phyloP scores from a whole-genome alignment of 75 land plant species.

The Sequoia sempervirens region DNA sequence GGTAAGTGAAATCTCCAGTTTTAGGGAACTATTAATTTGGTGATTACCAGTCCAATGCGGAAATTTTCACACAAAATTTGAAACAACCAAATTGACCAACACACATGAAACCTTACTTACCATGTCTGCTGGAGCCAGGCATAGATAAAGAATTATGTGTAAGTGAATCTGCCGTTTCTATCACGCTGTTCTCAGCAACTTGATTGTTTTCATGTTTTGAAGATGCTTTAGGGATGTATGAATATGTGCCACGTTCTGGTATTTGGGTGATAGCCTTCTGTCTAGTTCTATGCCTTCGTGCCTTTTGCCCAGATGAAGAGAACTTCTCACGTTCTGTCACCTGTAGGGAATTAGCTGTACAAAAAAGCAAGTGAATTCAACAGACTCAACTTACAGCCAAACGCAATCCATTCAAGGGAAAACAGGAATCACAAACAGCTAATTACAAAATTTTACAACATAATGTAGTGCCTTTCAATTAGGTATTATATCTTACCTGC shows the following conservation, averaged over 20 bases:
- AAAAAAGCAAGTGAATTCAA: neutral
- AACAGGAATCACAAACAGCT: neutral
- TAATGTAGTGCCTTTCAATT: neutral
- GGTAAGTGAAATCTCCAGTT: neutral
- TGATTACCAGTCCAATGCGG: neutral
- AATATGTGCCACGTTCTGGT: neutral
- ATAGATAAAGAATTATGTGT: neutral
- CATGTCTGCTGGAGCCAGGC: neutral
- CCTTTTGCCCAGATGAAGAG: conserved; percentile 2
- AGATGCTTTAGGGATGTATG: conserved; percentile 2
- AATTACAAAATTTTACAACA: neutral
- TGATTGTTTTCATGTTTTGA: neutral
- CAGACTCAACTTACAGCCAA: neutral
- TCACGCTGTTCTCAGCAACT: neutral
- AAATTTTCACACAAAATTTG: neutral
- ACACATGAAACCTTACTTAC: neutral
- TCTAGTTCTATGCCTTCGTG: conserved; percentile 6
- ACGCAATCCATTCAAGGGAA: neutral
- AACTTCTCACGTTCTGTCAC: neutral
- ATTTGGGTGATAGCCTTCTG: conserved; percentile 3
- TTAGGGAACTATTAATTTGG: neutral
- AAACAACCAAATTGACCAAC: neutral
- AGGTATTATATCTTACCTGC: neutral
- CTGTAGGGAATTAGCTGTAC: conserved; percentile 2
- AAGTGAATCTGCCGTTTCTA: neutral